Percentiles rank a stretch among this genome's conserved stretches.
Evolutionary conservation across 2,329 filamentous ascomycete genomes (phyloP).

Genomic region (Calonectria honghensis): DNA sequence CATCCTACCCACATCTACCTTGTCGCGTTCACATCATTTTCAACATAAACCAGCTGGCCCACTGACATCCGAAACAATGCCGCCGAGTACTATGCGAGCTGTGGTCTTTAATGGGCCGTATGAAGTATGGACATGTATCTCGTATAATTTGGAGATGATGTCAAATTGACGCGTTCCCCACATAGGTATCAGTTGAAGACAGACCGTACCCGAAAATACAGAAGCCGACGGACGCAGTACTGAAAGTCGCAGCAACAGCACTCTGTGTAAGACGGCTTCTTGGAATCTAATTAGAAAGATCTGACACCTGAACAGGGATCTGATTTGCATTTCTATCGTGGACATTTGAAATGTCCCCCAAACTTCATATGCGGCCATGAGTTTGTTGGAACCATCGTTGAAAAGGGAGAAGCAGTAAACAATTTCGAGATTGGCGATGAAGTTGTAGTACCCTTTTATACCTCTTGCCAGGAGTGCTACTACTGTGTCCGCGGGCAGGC

Average conservation of each 20-base stretch:
- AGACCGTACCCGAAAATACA: constrained; percentile 1
- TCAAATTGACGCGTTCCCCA: background rate
- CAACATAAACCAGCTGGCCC: background rate
- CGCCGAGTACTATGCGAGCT: constrained; percentile 13
- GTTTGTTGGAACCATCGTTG: constrained; percentile 27
- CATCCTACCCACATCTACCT: background rate
- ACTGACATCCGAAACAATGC: background rate
- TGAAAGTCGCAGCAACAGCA: constrained; percentile 13
- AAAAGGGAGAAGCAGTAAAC: constrained; percentile 26
- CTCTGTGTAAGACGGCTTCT: background rate
- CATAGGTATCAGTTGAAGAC: constrained; percentile 14
- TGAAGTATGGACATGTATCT: background rate
- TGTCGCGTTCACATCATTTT: background rate
- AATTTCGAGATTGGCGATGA: constrained; percentile 19
- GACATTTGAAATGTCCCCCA: constrained; percentile 35
- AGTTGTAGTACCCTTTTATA: constrained; percentile 34
- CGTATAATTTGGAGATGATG: background rate
- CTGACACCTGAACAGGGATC: background rate
- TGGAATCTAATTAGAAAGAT: background rate
- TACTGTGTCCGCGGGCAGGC: constrained; percentile 26
- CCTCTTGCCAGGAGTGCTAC: constrained; percentile 29
- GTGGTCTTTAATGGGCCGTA: constrained; percentile 13
- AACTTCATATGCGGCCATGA: constrained; percentile 40
- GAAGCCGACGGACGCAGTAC: background rate
- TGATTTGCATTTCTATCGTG: constrained; percentile 43